Percentiles rank a stretch among this genome's conserved stretches.
These are phyloP conservation scores for Calocera viscosa DNA, from an alignment of 768 basidiomycete species.

Conservation along the genomic window DNA sequence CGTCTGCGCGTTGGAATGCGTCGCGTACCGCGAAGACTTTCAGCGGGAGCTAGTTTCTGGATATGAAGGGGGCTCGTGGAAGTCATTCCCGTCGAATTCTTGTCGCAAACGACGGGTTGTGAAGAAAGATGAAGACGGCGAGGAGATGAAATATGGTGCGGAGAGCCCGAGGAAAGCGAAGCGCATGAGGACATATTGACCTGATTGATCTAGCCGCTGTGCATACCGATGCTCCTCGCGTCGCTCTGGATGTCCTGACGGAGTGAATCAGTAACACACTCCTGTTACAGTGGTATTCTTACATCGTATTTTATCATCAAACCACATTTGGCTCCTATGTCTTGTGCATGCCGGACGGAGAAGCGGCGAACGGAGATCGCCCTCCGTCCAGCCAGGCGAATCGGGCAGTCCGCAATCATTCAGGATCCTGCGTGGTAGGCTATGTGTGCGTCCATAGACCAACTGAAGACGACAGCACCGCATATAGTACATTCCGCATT, in stretches of 20 bases:
- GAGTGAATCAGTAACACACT: too few species aligned
- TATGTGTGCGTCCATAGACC: conserved; percentile 2
- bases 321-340: too few species aligned
- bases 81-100: background rate
- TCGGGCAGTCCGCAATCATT: too few species aligned
- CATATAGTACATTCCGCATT: background rate
- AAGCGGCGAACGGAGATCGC: too few species aligned
- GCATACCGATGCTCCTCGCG: background rate
- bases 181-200: background rate
- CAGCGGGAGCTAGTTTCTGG: background rate
- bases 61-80: background rate
- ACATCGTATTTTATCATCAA: too few species aligned
- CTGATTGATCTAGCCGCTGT: background rate
- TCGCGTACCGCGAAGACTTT: background rate
- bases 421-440: background rate
- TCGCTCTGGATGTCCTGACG: too few species aligned
- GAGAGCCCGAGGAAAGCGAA: background rate
- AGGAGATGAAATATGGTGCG: background rate
- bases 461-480: background rate
- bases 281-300: too few species aligned
- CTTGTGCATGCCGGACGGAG: too few species aligned
- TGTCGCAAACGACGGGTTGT: background rate
- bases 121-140: background rate
- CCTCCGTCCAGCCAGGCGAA: too few species aligned
- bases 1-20: background rate